Evolutionary conservation across 202 grass and related monocot species (phyloP).

Genomic region (Bolboschoenoplectus hybrid): DNA sequence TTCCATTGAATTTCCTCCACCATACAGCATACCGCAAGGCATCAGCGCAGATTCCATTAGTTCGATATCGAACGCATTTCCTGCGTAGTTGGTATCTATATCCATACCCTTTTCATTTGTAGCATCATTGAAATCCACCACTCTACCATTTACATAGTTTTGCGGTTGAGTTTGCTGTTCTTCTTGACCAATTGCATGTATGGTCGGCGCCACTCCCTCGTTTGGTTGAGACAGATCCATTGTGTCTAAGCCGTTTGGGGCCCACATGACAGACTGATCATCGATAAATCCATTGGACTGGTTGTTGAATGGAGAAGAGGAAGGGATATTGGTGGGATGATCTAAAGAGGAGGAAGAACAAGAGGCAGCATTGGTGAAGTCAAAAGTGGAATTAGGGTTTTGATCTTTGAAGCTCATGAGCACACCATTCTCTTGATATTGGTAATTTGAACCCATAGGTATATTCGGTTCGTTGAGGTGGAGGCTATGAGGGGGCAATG

Average conservation of each 20-base stretch:
- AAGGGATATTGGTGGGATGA: constrained; percentile 46
- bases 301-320: constrained; percentile 51
- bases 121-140: constrained; percentile 43
- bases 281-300: constrained; percentile 58
- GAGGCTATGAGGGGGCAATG: constrained; percentile 35
- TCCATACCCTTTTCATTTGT: constrained; percentile 54
- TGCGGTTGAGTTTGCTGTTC: constrained; percentile 41
- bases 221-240: constrained; percentile 34
- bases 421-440: constrained; percentile 52
- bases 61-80: constrained; percentile 69
- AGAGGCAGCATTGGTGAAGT: constrained; percentile 73
- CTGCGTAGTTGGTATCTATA: constrained; percentile 50
- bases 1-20: constrained; percentile 60
- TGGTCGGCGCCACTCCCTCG: constrained; percentile 33
- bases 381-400: constrained; percentile 62
- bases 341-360: constrained; percentile 71
- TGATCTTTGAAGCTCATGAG: constrained; percentile 88
- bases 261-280: constrained; percentile 65
- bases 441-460: constrained; percentile 47
- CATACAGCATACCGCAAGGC: constrained; percentile 50
- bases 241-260: constrained; percentile 3
- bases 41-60: constrained; percentile 80
- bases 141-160: constrained; percentile 20
- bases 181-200: constrained; percentile 31
- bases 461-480: constrained; percentile 25